A percentile compares a stretch with the other conserved stretches of the same genome.
phyloP scores from a whole-genome alignment of 1,284 basidiomycete species.

The Termitomyces sp. region DNA sequence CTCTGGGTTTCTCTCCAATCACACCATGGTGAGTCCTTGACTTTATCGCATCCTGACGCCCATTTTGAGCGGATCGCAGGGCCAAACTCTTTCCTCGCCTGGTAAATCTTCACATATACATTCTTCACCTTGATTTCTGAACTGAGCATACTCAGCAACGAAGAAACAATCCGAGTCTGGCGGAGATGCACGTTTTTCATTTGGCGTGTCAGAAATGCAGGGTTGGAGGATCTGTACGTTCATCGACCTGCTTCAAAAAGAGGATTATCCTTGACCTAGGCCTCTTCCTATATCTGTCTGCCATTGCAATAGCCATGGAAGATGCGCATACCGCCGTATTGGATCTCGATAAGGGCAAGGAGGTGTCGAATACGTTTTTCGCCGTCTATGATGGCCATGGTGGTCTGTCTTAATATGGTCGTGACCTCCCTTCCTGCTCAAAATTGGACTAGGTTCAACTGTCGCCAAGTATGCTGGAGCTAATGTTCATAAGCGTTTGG shows the following conservation, averaged over 20 bases:
- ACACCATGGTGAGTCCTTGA: conserved; percentile 20
- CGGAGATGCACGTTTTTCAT: conserved; percentile 74
- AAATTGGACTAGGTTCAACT: conserved; percentile 58
- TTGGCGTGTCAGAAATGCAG: conserved; percentile 95
- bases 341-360: conserved; percentile 49
- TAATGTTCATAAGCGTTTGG: conserved; percentile 81
- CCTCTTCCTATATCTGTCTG: neutral
- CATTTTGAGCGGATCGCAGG: conserved; percentile 22
- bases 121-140: conserved; percentile 1
- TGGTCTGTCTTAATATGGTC: conserved; percentile 49
- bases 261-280: conserved; percentile 1
- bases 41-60: conserved; percentile 11
- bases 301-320: conserved; percentile 81
- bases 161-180: conserved; percentile 83
- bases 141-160: conserved; percentile 50
- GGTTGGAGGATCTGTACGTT: conserved; percentile 96
- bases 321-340: conserved; percentile 90
- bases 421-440: conserved; percentile 3
- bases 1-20: conserved; percentile 5
- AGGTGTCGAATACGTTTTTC: conserved; percentile 76
- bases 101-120: conserved; percentile 19
- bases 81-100: conserved; percentile 34
- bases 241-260: conserved; percentile 9
- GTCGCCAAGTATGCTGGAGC: conserved; percentile 91
- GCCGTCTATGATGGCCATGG: conserved; percentile 99